Evolutionary conservation across 176 grass and related monocot species (phyloP), one percentile per base, ranked within the genome.

Genomic region (Oryza coarctata): DNA sequence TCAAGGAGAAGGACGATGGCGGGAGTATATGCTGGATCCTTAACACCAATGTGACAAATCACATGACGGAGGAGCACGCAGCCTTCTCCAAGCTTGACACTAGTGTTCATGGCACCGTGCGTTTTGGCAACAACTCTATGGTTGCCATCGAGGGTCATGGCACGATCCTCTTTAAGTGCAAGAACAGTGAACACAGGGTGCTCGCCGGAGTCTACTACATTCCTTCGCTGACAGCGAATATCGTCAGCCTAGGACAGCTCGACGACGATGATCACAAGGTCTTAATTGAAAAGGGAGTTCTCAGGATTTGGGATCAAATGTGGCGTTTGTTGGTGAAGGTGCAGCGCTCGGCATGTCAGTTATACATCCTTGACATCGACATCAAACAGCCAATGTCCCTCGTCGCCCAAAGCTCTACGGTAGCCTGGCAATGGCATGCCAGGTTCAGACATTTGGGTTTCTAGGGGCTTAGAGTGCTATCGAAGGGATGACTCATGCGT

Each of bases 161-260:
- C 10, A 35, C 50, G 0, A 0, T 75, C 12, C 15, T 60, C 12
- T 32, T 75, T 2, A 0, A 18, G 1, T 3, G 4, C 10, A 27
- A 17, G n/a, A 17, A 7, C 0, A 25, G 25, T 0, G 5, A 29
- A 4, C 40, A 47, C 1, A 1, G 6, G 0, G 5, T 2, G 17
- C 34, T 72, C 4, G 8, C 9, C 0, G 2, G 12, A 0, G 39
- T 72, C 1, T 72, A 47, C 40, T 72, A 45, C 70, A 72, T 72
- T 3, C 68, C 68, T 2, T 1, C 6, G 2, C 28, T 73, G n/a
- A n/a, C n/a, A n/a, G n/a, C n/a, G n/a, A n/a, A n/a, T n/a, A n/a
- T n/a, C n/a, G n/a, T n/a, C n/a, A 0, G 32, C 4, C 32, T 33
- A 33, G 32, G 32, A 27, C 0, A 0, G 3, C 65, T 35, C 1